Base-by-base conservation (phyloP, 805 yeast genomes). In the Brettanomyces naardenensis region DNA sequence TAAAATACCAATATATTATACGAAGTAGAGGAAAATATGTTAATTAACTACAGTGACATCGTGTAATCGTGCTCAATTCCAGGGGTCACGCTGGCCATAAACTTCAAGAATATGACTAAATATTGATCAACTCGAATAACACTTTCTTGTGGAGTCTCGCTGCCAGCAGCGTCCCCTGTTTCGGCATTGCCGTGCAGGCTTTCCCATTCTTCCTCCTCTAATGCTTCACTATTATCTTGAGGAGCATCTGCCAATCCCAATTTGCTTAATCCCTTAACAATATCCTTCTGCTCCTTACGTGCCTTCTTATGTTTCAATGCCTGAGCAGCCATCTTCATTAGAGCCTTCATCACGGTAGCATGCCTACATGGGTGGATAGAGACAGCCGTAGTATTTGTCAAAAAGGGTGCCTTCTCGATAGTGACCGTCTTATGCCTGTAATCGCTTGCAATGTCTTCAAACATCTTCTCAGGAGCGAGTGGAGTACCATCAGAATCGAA, bases 1-100 rank as follows among this genome's bases (percentile, higher is more conserved):
- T n/a, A n/a, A n/a, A n/a, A n/a, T n/a, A n/a, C n/a, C n/a, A 23
- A 23, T 29, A 18, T 3, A 29, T 29, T 14, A 15, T 29, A 19
- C 13, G 15, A 29, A 29, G 13, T 29, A 15, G 15, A 6, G 11
- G 13, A 13, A 29, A 15, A 19, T 29, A 15, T 15, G n/a, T n/a
- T n/a, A n/a, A n/a, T n/a, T n/a, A 29, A 15, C 23, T 53, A 81
- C 53, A 83, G 75, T 1, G 95, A 89, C 97, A 90, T 92, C n/a
- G 98, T 92, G 56, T 88, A 88, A 52, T 92, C 98, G 59, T 90
- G 94, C 62, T 90, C 95, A 40, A 92, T 89, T 14, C 97, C 95
- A 0, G 98, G 98, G 1, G 95, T 89, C 6, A 92, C 97, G 64
- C 97, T 86, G 6, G 97, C 84, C 34, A 92, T 90, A 54, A 92